These are phyloP conservation scores for Scutellaria baicalensis DNA, from an alignment of 257 asterid genomes.

Conservation along the genomic window DNA sequence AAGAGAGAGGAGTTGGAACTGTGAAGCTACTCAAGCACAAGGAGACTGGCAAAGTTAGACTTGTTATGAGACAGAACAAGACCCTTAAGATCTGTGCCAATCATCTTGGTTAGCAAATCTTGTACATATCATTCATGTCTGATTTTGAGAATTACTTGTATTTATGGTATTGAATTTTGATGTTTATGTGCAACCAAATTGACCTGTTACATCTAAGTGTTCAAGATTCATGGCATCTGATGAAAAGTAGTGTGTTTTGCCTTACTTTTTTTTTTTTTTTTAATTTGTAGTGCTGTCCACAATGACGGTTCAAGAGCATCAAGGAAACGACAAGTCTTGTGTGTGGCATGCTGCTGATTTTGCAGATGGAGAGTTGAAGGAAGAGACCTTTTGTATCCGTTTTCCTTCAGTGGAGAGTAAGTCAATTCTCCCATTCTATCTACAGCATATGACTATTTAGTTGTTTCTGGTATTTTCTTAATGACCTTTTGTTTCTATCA, in stretches of 20 bases:
- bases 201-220: not conserved
- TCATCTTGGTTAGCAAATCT: slow-evolving; percentile 54
- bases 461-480: not conserved
- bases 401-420: slow-evolving; percentile 73
- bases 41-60: slow-evolving; percentile 69
- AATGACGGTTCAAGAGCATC: slow-evolving; percentile 67
- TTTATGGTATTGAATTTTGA: not conserved
- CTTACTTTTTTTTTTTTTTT: not conserved
- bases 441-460: not conserved
- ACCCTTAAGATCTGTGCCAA: slow-evolving; percentile 91
- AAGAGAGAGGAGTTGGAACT: slow-evolving; percentile 88
- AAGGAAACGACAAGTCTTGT: slow-evolving; percentile 76
- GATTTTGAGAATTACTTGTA: not conserved
- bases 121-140: not conserved
- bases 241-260: not conserved
- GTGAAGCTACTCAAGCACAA: slow-evolving; percentile 79
- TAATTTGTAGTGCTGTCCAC: slow-evolving; percentile 48
- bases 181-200: not conserved
- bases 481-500: not conserved
- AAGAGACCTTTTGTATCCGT: slow-evolving; percentile 72
- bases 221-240: not conserved
- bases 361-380: slow-evolving; percentile 83
- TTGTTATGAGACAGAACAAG: slow-evolving; percentile 90
- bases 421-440: slow-evolving; percentile 14
- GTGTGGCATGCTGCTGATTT: slow-evolving; percentile 89